phyloP scores from a whole-genome alignment of 2,329 filamentous ascomycete species.

The Ceratocystis colombiana region DNA sequence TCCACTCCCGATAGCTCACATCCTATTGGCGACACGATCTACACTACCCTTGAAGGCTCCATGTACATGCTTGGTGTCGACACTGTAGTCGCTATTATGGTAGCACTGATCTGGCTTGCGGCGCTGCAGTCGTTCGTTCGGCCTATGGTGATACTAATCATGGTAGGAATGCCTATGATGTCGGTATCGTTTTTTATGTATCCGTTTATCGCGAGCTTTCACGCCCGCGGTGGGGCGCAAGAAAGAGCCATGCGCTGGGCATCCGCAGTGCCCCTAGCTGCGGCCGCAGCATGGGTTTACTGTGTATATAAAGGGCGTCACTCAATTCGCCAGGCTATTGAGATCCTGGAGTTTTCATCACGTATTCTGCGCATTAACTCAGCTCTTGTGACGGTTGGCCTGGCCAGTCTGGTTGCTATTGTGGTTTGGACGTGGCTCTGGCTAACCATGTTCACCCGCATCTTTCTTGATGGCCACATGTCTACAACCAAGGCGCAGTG shows the following conservation, averaged over 20 bases:
- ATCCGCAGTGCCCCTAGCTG: constrained; percentile 62
- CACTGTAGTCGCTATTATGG: constrained; percentile 77
- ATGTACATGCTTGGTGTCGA: constrained; percentile 85
- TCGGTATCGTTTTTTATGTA: constrained; percentile 86
- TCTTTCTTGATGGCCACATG: constrained; percentile 88
- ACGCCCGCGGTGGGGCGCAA: constrained; percentile 75
- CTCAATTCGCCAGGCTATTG: constrained; percentile 70
- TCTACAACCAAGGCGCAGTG: constrained; percentile 53
- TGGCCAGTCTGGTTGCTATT: constrained; percentile 62
- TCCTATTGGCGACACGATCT: constrained; percentile 84
- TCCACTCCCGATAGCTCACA: constrained; percentile 55
- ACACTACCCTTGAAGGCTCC: constrained; percentile 74
- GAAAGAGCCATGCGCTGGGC: constrained; percentile 83
- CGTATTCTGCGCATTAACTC: constrained; percentile 78
- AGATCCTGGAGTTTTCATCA: constrained; percentile 85
- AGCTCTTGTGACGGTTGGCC: constrained; percentile 71
- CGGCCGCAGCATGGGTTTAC: constrained; percentile 72
- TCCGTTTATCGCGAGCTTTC: constrained; percentile 80
- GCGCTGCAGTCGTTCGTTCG: constrained; percentile 79
- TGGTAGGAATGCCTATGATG: constrained; percentile 76
- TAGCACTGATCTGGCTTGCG: constrained; percentile 84
- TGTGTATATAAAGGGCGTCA: constrained; percentile 70
- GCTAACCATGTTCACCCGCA: constrained; percentile 90
- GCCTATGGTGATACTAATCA: constrained; percentile 67
- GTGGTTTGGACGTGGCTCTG: constrained; percentile 91